phyloP scores from a whole-genome alignment of 2,329 filamentous ascomycete species.

The Diplodia mutila region DNA sequence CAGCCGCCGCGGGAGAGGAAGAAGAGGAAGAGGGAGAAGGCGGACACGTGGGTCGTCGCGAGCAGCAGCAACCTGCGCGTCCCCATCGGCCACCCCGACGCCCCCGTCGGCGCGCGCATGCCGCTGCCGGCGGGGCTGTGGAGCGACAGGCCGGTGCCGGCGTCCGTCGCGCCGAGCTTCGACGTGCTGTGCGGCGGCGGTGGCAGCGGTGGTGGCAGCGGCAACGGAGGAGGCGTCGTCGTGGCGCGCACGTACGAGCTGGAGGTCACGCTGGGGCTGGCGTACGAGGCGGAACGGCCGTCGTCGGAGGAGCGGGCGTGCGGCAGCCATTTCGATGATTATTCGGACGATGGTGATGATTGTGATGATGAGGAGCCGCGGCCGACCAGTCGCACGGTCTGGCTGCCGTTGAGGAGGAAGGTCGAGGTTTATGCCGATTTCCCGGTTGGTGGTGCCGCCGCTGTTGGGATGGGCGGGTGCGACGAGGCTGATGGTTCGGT shows the following conservation, averaged over 20 bases:
- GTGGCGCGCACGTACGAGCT: slow-evolving; percentile 8
- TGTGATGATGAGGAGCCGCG: neutral
- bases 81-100: neutral
- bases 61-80: neutral
- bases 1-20: neutral
- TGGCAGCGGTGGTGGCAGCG: no score
- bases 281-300: neutral
- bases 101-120: neutral
- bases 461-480: neutral
- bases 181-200: neutral
- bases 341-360: no score
- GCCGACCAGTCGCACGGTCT: slow-evolving; percentile 4
- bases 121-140: neutral
- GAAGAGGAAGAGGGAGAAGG: neutral
- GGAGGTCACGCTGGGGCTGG: slow-evolving; percentile 15
- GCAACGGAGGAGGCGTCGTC: neutral
- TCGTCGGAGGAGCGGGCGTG: neutral
- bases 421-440: slow-evolving; percentile 6
- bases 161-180: slow-evolving; percentile 12
- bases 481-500: neutral
- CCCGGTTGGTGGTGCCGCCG: neutral
- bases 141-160: neutral
- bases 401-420: slow-evolving; percentile 1
- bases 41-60: neutral
- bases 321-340: no score